Conservation (phyloP, 805 yeast species). For the Candida piceae region DNA sequence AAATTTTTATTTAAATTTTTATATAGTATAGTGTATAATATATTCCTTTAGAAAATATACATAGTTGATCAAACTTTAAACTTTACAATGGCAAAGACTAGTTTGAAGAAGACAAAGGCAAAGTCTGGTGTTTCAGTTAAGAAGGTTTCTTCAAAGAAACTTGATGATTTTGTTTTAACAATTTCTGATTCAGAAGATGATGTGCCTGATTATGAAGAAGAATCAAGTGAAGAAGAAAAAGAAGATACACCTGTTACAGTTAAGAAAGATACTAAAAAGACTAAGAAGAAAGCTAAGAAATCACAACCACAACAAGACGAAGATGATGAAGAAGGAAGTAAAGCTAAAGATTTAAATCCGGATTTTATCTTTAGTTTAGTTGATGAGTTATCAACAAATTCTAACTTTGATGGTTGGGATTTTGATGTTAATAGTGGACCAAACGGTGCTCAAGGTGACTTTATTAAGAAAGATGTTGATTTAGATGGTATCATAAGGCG, state of each 20-base stretch:
- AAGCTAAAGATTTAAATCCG: conserved; percentile 61
- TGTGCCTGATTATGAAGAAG: conserved; percentile 35
- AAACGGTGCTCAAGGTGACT: conserved; percentile 15
- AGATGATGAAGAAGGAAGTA: conserved; percentile 31
- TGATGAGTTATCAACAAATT: conserved; percentile 32
- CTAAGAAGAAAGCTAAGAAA: no score
- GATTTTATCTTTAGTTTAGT: conserved; percentile 67
- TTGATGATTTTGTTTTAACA: conserved; percentile 61
- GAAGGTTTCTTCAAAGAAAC: neutral
- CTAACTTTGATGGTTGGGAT: conserved; percentile 77
- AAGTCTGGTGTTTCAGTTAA: neutral
- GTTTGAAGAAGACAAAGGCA: no score
- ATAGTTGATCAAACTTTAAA: no score
- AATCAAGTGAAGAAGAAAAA: conserved; percentile 40
- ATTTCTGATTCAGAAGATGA: conserved; percentile 76
- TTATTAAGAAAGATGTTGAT: conserved; percentile 62
- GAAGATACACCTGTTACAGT: conserved; percentile 6
- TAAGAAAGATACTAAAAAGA: conserved; percentile 15
- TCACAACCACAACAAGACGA: conserved; percentile 11
- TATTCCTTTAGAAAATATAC: no score
- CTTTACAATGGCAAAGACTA: no score
- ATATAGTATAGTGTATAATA: no score
- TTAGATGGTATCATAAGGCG: conserved; percentile 81
- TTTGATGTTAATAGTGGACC: conserved; percentile 55
- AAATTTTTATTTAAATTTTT: no score